A percentile compares a stretch with the other conserved stretches of the same genome.
These are phyloP conservation scores for Yarrowia sp. DNA, from an alignment of 805 yeast species.

Conservation along the genomic window DNA sequence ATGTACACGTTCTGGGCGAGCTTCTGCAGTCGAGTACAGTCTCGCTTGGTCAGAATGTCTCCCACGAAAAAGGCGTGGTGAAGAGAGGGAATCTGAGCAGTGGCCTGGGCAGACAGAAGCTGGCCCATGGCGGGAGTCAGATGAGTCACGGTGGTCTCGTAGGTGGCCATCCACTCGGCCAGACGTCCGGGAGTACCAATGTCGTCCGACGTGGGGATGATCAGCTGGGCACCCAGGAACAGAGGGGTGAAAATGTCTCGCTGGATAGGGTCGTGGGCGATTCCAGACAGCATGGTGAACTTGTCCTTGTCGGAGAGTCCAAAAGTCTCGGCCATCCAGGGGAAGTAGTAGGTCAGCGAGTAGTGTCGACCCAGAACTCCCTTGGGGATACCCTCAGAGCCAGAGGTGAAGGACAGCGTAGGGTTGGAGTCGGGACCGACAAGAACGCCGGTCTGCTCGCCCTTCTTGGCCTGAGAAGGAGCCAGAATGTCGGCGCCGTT, in stretches of 20 bases:
- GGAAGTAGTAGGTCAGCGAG: conserved; percentile 95
- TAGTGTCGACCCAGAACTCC: conserved; percentile 98
- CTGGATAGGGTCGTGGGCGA: conserved; percentile 99
- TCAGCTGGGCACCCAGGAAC: conserved; percentile 89
- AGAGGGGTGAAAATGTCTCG: conserved; percentile 99
- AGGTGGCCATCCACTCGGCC: conserved; percentile 95
- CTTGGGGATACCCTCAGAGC: conserved; percentile 97
- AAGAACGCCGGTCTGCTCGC: conserved; percentile 77
- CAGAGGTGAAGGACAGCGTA: conserved; percentile 94
- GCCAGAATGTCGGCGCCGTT: conserved; percentile 58
- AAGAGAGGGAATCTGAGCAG: conserved; percentile 79
- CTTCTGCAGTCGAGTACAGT: conserved; percentile 89
- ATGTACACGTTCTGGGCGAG: conserved; percentile 88
- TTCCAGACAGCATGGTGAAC: conserved; percentile 97
- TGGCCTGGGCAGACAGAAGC: conserved; percentile 91
- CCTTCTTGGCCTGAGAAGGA: conserved; percentile 56
- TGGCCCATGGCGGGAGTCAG: conserved; percentile 99
- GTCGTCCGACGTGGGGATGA: conserved; percentile 95
- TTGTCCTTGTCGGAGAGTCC: conserved; percentile 77
- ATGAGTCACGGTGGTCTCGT: conserved; percentile 95
- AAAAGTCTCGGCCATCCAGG: conserved; percentile 95
- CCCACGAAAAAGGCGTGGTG: conserved; percentile 99
- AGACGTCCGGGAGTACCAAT: conserved; percentile 98
- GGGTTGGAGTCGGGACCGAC: conserved; percentile 99
- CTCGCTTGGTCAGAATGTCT: conserved; percentile 95